Percentiles rank a stretch among this genome's conserved stretches.
These are phyloP conservation scores for Berberis vulgaris DNA, from an alignment of 164 flowering plant genomes.

Conservation along the genomic window DNA sequence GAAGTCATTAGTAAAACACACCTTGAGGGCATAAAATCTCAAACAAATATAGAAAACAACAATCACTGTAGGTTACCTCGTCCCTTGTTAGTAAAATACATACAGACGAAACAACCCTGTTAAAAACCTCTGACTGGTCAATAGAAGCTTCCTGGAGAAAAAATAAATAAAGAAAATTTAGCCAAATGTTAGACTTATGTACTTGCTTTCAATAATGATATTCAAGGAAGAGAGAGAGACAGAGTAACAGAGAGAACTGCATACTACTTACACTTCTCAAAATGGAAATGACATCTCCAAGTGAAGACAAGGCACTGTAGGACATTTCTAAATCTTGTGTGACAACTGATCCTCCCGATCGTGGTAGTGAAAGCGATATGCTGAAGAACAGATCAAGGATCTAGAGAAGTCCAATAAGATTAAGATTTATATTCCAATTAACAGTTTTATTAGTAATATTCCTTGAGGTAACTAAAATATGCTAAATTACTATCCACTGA, in stretches of 20 bases:
- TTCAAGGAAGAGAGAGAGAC: conserved; percentile 3
- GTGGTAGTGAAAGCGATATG: conserved; percentile 79
- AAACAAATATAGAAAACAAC: background rate
- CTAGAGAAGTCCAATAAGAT: conserved; percentile 26
- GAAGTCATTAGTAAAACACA: conserved; percentile 6
- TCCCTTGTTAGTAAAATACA: conserved; percentile 64
- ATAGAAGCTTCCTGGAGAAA: conserved; percentile 83
- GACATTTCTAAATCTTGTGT: conserved; percentile 49
- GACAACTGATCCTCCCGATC: conserved; percentile 37
- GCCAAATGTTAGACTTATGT: background rate
- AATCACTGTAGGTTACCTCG: conserved; percentile 40
- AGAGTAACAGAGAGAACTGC: background rate
- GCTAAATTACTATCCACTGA: background rate
- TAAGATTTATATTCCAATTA: background rate
- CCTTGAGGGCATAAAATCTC: background rate
- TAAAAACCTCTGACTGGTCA: conserved; percentile 95
- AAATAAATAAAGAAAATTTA: background rate
- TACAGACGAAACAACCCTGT: conserved; percentile 84
- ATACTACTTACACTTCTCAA: conserved; percentile 66
- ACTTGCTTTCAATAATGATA: conserved; percentile 1
- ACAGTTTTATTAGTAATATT: too few species aligned
- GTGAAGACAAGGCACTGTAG: conserved; percentile 75
- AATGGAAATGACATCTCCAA: conserved; percentile 95
- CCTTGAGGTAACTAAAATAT: background rate
- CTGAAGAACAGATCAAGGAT: conserved; percentile 89